Percentiles rank a stretch among this genome's conserved stretches.
Conservation (phyloP, 306 rosid genomes). For the Coriaria nepalensis region DNA sequence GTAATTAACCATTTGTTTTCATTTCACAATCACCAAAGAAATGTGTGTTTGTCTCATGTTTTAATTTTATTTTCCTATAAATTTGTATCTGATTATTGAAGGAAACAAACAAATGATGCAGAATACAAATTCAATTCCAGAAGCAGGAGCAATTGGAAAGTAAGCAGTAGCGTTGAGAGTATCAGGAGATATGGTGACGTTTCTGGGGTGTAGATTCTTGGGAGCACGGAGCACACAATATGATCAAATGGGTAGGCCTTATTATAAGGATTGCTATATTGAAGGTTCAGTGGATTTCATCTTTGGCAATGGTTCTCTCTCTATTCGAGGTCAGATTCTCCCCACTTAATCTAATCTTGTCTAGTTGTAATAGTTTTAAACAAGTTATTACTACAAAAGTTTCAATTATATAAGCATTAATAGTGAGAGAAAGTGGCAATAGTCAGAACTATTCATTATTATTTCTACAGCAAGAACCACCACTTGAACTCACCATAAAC, state of each 20-base stretch:
- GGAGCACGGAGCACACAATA: slow-evolving; percentile 69
- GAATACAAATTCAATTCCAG: slow-evolving; percentile 4
- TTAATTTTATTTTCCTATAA: no score
- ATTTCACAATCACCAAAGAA: no score
- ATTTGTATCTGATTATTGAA: no score
- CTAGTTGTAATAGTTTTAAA: no score
- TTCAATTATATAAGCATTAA: background rate
- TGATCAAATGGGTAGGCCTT: slow-evolving; percentile 61
- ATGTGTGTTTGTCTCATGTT: no score
- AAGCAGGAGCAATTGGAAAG: slow-evolving; percentile 57
- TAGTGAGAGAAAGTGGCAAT: no score
- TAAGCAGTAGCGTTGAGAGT: slow-evolving; percentile 65
- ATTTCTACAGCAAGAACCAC: no score
- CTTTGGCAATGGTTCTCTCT: slow-evolving; percentile 55
- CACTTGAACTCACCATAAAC: no score
- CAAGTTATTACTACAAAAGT: background rate
- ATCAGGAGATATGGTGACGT: slow-evolving; percentile 45
- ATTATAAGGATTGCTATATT: slow-evolving; percentile 48
- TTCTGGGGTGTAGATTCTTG: slow-evolving; percentile 41
- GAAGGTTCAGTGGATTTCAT: slow-evolving; percentile 73
- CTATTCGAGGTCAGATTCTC: slow-evolving; percentile 15
- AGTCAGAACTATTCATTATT: no score
- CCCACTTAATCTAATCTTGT: background rate
- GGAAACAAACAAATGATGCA: no score
- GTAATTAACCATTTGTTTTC: slow-evolving; percentile 8